Conservation (phyloP, 179 eudicot species). For the Gypsophila paniculata region DNA sequence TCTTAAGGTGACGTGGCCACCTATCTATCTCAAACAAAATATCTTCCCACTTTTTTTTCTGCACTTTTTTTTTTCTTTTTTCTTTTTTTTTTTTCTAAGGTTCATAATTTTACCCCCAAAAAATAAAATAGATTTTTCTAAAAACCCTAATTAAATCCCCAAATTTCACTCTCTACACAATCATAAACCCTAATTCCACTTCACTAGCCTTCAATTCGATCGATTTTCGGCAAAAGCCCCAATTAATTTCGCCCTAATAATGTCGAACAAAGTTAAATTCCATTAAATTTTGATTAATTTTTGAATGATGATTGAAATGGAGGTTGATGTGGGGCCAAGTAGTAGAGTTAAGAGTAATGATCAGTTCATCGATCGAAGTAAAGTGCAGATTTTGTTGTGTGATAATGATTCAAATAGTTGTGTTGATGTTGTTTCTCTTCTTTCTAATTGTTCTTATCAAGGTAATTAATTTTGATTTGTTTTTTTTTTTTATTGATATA, state of each 20-base stretch:
- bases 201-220: neutral
- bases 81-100: neutral
- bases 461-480: constrained; percentile 35
- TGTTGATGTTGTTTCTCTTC: constrained; percentile 53
- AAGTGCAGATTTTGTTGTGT: constrained; percentile 78
- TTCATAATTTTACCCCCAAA: neutral
- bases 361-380: constrained; percentile 79
- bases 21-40: constrained; percentile 10
- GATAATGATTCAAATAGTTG: constrained; percentile 66
- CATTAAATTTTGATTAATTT: neutral
- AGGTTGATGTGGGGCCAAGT: constrained; percentile 35
- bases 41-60: neutral
- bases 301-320: constrained; percentile 29
- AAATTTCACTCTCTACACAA: neutral
- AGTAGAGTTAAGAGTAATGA: constrained; percentile 42
- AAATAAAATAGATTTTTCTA: too few relatives aligned
- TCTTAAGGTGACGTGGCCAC: constrained; percentile 10
- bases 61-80: neutral
- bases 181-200: neutral
- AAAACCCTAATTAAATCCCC: constrained; percentile 6
- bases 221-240: neutral
- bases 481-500: constrained; percentile 1
- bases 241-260: neutral
- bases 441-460: constrained; percentile 84
- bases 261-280: neutral